A percentile compares a stretch with the other conserved stretches of the same genome.
phyloP scores from a whole-genome alignment of 768 basidiomycete species.

The Tephrocybe rancida region DNA sequence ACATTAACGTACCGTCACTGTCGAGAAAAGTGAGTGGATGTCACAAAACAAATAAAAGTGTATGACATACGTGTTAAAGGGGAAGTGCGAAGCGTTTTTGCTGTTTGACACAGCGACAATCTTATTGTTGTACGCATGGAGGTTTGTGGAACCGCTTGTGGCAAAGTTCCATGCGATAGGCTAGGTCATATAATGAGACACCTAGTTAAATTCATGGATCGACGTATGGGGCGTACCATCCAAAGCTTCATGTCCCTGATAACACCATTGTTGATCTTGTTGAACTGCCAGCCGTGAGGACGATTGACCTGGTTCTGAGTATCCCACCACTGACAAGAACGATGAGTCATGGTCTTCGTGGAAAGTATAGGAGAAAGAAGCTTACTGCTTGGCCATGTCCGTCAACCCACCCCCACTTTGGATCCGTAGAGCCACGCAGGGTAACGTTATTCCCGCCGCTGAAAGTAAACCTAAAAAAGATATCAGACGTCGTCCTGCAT shows the following conservation, averaged over 20 bases:
- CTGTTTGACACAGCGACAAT: conserved; percentile 56
- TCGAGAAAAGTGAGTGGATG: background rate
- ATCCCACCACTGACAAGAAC: conserved; percentile 56
- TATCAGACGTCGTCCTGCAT: background rate
- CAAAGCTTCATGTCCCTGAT: conserved; percentile 61
- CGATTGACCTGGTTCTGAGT: conserved; percentile 52
- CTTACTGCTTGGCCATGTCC: conserved; percentile 56
- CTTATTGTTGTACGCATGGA: conserved; percentile 56
- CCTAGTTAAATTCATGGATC: background rate
- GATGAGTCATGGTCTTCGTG: background rate
- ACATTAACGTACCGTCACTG: conserved; percentile 37
- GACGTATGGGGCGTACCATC: conserved; percentile 34
- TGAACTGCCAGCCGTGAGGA: conserved; percentile 57
- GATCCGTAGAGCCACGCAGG: conserved; percentile 53
- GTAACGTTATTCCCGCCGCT: conserved; percentile 60
- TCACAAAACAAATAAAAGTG: background rate
- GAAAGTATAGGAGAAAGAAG: background rate
- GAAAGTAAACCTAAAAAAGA: conserved; percentile 49
- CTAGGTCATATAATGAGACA: conserved; percentile 27
- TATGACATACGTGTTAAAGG: conserved; percentile 58
- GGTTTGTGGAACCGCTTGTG: conserved; percentile 47
- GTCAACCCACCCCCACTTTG: conserved; percentile 68
- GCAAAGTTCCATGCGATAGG: conserved; percentile 64
- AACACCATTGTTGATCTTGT: conserved; percentile 51
- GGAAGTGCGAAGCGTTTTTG: conserved; percentile 44